Evolutionary conservation across 106 monocot species (phyloP).

Genomic region (Narthecium ossifragum): DNA sequence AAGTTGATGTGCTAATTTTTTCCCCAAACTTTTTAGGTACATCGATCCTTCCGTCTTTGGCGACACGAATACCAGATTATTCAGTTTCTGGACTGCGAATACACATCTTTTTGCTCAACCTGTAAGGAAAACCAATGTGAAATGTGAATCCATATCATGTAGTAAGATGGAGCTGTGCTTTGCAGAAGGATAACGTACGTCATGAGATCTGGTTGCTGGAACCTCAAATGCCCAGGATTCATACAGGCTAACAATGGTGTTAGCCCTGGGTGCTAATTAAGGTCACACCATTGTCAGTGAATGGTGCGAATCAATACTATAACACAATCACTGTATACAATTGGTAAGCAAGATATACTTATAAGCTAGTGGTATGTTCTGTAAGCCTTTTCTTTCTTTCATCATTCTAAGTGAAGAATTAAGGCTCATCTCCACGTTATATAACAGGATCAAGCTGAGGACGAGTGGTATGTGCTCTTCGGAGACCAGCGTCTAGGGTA

Average conservation of each 20-base stretch:
- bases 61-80: constrained; percentile 19
- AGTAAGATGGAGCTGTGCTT: not conserved
- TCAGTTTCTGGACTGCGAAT: constrained; percentile 31
- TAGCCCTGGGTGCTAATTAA: constrained; percentile 18
- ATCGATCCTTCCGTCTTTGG: constrained; percentile 22
- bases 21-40: constrained; percentile 8
- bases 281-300: not conserved
- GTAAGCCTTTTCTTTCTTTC: not conserved
- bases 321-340: not conserved
- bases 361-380: no score
- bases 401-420: no score
- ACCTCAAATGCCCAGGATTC: constrained; percentile 30
- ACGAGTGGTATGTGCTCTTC: no score
- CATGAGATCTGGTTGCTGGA: constrained; percentile 20
- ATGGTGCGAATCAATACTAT: not conserved
- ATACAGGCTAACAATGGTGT: constrained; percentile 18
- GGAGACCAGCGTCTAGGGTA: no score
- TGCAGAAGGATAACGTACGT: no score
- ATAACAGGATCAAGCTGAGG: no score
- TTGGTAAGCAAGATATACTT: constrained; percentile 8
- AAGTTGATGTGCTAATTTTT: no score
- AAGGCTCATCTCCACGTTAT: not conserved
- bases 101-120: not conserved
- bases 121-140: not conserved
- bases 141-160: not conserved